Evolutionary conservation across 2,329 filamentous ascomycete genomes (phyloP).

Genomic region (Rosellinia necatrix): DNA sequence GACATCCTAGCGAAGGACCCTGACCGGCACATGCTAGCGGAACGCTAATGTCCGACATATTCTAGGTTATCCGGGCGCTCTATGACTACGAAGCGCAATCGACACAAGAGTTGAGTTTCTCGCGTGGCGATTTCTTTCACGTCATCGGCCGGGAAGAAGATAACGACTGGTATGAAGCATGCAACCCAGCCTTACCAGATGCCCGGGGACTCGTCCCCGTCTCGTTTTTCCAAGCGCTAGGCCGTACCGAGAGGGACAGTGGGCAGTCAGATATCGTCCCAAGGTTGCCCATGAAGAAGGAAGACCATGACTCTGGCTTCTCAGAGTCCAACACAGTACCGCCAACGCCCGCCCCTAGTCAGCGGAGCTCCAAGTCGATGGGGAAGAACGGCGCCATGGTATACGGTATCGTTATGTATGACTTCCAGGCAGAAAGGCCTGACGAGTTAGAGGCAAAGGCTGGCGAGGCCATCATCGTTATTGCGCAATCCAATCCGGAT

Average conservation of each 20-base stretch:
- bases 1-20: not conserved
- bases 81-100: slow-evolving; percentile 87
- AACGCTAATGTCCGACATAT: slow-evolving; percentile 30
- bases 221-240: slow-evolving; percentile 88
- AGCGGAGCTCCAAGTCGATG: slow-evolving; percentile 57
- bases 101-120: slow-evolving; percentile 83
- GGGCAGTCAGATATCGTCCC: slow-evolving; percentile 66
- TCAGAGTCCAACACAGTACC: slow-evolving; percentile 58
- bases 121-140: slow-evolving; percentile 95
- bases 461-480: slow-evolving; percentile 96
- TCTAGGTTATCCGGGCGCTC: slow-evolving; percentile 91
- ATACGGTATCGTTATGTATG: slow-evolving; percentile 95
- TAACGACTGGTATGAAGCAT: slow-evolving; percentile 96
- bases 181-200: slow-evolving; percentile 86
- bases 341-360: slow-evolving; percentile 44
- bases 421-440: slow-evolving; percentile 92
- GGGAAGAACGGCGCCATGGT: slow-evolving; percentile 78
- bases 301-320: slow-evolving; percentile 91
- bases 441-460: slow-evolving; percentile 95
- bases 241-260: slow-evolving; percentile 90
- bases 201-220: slow-evolving; percentile 92
- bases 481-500: slow-evolving; percentile 96
- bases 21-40: not conserved
- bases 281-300: slow-evolving; percentile 58
- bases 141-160: slow-evolving; percentile 96